Percentiles rank a stretch among this genome's conserved stretches.
These are phyloP conservation scores for Hypoxylon subgilvum DNA, from an alignment of 495 filamentous ascomycete genomes.

Conservation along the genomic window DNA sequence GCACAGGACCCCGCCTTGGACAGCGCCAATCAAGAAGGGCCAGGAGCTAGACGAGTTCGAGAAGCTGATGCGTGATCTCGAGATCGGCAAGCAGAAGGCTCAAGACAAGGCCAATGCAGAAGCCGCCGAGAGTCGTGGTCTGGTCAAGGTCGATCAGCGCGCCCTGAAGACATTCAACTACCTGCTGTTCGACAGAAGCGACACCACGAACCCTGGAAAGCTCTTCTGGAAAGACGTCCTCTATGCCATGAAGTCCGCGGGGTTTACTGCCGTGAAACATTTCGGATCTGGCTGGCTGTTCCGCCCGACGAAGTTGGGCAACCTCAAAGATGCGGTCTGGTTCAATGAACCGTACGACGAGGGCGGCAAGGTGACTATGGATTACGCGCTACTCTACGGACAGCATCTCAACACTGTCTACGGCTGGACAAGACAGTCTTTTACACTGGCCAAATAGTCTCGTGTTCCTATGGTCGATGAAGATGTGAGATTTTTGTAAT, in stretches of 20 bases:
- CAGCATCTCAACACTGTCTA: no score
- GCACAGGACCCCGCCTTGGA: constrained; percentile 4
- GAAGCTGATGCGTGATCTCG: background rate
- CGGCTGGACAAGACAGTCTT: no score
- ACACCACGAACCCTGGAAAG: constrained; percentile 38
- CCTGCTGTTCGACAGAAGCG: constrained; percentile 2
- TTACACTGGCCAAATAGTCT: no score
- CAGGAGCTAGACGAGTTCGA: constrained; percentile 1
- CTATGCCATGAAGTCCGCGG: constrained; percentile 55
- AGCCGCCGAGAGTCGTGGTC: background rate
- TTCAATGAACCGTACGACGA: constrained; percentile 58
- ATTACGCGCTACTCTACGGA: no score
- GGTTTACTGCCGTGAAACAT: constrained; percentile 56
- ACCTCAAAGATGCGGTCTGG: constrained; percentile 49
- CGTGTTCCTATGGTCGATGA: no score
- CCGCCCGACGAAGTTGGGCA: constrained; percentile 39
- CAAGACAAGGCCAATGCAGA: background rate
- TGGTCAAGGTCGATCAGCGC: constrained; percentile 10
- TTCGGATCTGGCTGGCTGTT: constrained; percentile 64
- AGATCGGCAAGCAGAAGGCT: background rate
- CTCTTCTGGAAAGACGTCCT: constrained; percentile 61
- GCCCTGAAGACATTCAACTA: constrained; percentile 8
- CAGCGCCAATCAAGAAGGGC: background rate
- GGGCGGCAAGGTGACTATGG: background rate
- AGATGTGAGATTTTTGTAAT: no score